Base-by-base conservation (phyloP, 2,329 filamentous ascomycete species). In the Botrytis fragariae region DNA sequence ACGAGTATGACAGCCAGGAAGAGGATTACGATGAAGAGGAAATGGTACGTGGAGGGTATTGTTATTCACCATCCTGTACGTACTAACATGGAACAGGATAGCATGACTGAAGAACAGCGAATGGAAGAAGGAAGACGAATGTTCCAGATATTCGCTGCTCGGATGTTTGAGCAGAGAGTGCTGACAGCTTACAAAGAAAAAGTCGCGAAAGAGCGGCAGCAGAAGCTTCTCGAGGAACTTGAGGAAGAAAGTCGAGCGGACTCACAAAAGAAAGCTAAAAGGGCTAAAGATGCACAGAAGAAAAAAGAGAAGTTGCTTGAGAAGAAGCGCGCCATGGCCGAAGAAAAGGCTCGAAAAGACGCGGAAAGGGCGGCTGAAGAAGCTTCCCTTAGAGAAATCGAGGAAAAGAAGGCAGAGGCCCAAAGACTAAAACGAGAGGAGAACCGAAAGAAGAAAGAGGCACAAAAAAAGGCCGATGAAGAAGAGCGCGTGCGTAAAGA, bases 141-240 rank as follows among this genome's bases (percentile, higher is more conserved):
- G 96, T 99, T 99, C 82, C 96, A 99, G 82, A 98, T 99, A 82
- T 99, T 99, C 83, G 96, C 96, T 75, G 96, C 96, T 73, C 91
- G 96, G 76, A 99, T 99, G 96, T 99, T 99, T 82, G 96, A 99
- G 84, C 96, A 99, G 82, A 89, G 96, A 76, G 96, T 99, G 35
- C 87, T 99, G 74, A 95, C 93, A 60, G 96, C 96, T n/a, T 99
- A 99, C 84, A 93, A 94, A 82, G 95, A 98, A 84, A 98, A 98
- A 82, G 95, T 99, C 4, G 94, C 96, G 29, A 91, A 92, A 78
- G 95, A 99, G 84, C 93, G 96, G 42, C 95, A 98, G 81, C 88
- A 93, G 80, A 94, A 94, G 81, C 90, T 99, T 35, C 87, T 99
- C 39, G 93, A 98, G 81, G 96, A 99, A 82, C 86, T 98, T 4